These are phyloP conservation scores for Sporothrix sp. DNA, from an alignment of 2,329 filamentous ascomycete species.

Conservation along the genomic window DNA sequence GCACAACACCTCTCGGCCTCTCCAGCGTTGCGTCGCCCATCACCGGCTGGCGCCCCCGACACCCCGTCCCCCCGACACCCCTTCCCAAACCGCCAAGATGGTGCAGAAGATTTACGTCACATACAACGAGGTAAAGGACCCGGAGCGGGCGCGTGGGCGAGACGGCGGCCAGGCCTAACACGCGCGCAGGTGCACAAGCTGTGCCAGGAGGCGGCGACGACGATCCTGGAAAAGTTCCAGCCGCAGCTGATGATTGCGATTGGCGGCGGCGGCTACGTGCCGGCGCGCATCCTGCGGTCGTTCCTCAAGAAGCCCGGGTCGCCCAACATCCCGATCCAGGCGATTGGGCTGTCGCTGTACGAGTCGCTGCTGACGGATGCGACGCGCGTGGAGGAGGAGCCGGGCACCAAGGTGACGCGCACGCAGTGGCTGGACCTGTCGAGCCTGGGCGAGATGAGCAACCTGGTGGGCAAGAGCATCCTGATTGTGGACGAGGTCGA, in stretches of 20 bases:
- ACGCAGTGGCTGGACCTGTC: constrained; percentile 96
- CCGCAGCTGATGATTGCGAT: constrained; percentile 98
- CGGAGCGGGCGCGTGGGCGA: too few species aligned
- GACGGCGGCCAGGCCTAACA: too few species aligned
- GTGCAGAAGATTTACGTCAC: constrained; percentile 81
- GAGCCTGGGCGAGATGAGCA: constrained; percentile 71
- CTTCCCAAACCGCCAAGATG: constrained; percentile 47
- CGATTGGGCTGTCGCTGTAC: constrained; percentile 95
- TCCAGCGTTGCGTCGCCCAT: too few species aligned
- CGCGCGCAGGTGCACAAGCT: constrained; percentile 92
- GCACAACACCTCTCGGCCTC: too few species aligned
- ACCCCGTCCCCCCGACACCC: background rate
- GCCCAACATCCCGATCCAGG: constrained; percentile 97
- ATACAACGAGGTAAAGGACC: constrained; percentile 84
- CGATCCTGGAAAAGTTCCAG: constrained; percentile 75
- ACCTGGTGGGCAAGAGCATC: constrained; percentile 82
- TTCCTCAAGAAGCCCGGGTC: constrained; percentile 84
- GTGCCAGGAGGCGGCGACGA: constrained; percentile 74
- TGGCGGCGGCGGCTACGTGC: constrained; percentile 93
- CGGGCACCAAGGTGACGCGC: constrained; percentile 88
- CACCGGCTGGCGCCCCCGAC: too few species aligned
- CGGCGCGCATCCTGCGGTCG: constrained; percentile 90
- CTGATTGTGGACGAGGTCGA: constrained; percentile 94
- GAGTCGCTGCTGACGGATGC: constrained; percentile 58
- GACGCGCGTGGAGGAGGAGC: constrained; percentile 54